Evolutionary conservation across 2,329 filamentous ascomycete genomes (phyloP), one percentile per base, ranked within the genome.

Genomic region (Sarocladium oryzae): DNA sequence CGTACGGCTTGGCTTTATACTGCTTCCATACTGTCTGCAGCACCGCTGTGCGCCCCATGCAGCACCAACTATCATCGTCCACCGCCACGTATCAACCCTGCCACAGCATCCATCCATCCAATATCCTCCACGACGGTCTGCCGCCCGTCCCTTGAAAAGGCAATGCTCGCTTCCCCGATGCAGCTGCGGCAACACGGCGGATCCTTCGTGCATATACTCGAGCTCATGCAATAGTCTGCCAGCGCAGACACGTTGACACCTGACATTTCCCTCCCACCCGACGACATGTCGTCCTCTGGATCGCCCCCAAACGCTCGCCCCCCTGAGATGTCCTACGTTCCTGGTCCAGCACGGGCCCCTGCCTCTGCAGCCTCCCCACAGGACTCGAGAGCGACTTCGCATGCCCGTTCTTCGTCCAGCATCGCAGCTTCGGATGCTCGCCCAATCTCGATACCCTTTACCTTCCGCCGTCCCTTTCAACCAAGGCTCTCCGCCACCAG

Each of bases 401-500:
- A 50, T 57, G 60, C 49, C 56, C 60, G 45, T 53, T 57, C 46
- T 57, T 59, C 55, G 56, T 60, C 52, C 56, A 52, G 35, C 55
- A 53, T 28, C 48, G 54, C 46, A 40, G 15, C 56, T 26, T 55
- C 58, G 51, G 63, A 63, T 37, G 52, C 59, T 52, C 63, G 62
- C 52, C 61, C 63, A 48, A 65, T 67, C 41, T 66, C 73, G 18
- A 63, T 75, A n/a, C 70, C 75, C 28, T 70, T 74, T 57, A 71
- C 72, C 46, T 73, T 79, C 54, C 71, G 72, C 36, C 71, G 71
- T 11, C 66, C 76, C 43, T 74, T 73, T 56, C 70, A 74, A 53
- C 68, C 72, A 49, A 74, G 76, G 52, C 66, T 70, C 2, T 77
- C 77, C 11, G 77, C 76, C 15, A 76, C 77, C 2, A 79, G 75